A percentile compares a stretch with the other conserved stretches of the same genome.
These are phyloP conservation scores for Phaeotremella fagi DNA, from an alignment of 768 basidiomycete genomes.

Conservation along the genomic window DNA sequence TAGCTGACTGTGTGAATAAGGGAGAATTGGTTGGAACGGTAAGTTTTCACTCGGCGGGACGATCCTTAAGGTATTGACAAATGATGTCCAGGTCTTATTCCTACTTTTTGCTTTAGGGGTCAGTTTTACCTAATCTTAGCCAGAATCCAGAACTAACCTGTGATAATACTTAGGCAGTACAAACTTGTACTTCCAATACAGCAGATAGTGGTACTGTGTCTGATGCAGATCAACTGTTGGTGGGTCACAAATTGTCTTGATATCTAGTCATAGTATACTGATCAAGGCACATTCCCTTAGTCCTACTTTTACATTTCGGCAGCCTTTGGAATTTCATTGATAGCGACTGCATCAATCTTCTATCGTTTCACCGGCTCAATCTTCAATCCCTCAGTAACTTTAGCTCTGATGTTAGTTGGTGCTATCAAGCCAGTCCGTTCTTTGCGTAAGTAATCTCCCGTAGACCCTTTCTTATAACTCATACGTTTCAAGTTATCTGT, in stretches of 20 bases:
- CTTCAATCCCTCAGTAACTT: conserved; percentile 43
- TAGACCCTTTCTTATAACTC: background rate
- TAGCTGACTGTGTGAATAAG: background rate
- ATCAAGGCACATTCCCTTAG: too few species aligned
- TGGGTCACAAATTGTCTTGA: background rate
- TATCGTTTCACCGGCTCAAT: conserved; percentile 45
- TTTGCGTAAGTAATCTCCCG: conserved; percentile 21
- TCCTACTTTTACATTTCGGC: conserved; percentile 34
- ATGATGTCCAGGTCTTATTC: conserved; percentile 26
- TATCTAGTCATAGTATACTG: too few species aligned
- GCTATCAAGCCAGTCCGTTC: conserved; percentile 42
- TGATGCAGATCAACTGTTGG: conserved; percentile 23
- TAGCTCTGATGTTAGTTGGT: conserved; percentile 38
- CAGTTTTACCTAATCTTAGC: conserved; percentile 6
- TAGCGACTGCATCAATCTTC: conserved; percentile 41
- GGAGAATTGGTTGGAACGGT: background rate
- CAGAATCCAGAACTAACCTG: too few species aligned
- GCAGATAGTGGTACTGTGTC: conserved; percentile 8
- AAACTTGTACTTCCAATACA: conserved; percentile 30
- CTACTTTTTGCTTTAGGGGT: conserved; percentile 37
- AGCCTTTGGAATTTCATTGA: conserved; percentile 39
- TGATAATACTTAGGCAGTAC: conserved; percentile 18
- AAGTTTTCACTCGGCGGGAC: background rate
- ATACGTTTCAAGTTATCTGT: conserved; percentile 19
- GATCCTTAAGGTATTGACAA: background rate